Evolutionary conservation across 345 rosid genomes (phyloP).

Genomic region (Eucalyptus cloeziana): DNA sequence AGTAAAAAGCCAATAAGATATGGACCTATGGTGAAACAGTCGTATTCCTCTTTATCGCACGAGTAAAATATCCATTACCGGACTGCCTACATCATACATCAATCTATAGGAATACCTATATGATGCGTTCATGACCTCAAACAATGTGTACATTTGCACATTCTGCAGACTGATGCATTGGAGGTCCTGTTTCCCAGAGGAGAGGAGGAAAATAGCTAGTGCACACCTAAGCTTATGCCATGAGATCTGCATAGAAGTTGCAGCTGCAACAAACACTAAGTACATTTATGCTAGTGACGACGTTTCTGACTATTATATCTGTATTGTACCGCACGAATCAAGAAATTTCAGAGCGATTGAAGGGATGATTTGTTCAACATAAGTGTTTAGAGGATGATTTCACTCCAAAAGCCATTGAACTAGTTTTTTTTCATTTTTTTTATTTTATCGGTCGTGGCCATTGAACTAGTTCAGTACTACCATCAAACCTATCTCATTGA

Average conservation of each 20-base stretch:
- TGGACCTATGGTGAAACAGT: background rate
- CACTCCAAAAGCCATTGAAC: background rate
- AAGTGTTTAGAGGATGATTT: background rate
- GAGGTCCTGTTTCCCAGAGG: background rate
- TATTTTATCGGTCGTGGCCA: background rate
- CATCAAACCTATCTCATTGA: background rate
- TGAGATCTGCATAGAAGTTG: background rate
- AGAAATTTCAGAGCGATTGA: background rate
- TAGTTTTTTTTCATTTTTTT: no score
- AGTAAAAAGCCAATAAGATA: background rate
- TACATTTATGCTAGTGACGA: background rate
- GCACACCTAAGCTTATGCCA: background rate
- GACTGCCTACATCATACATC: background rate
- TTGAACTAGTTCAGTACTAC: background rate
- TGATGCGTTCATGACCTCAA: background rate
- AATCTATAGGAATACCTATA: background rate
- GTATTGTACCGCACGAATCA: background rate
- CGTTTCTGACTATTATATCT: background rate
- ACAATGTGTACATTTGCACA: background rate
- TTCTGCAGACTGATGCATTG: background rate
- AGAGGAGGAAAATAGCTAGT: background rate
- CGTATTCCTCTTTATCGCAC: background rate
- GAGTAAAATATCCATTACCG: background rate
- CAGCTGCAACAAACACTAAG: background rate
- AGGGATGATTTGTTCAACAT: background rate